Evolutionary conservation across 2,329 filamentous ascomycete species (phyloP), one percentile per base, ranked within the genome.

Genomic region (Eutypa lata): DNA sequence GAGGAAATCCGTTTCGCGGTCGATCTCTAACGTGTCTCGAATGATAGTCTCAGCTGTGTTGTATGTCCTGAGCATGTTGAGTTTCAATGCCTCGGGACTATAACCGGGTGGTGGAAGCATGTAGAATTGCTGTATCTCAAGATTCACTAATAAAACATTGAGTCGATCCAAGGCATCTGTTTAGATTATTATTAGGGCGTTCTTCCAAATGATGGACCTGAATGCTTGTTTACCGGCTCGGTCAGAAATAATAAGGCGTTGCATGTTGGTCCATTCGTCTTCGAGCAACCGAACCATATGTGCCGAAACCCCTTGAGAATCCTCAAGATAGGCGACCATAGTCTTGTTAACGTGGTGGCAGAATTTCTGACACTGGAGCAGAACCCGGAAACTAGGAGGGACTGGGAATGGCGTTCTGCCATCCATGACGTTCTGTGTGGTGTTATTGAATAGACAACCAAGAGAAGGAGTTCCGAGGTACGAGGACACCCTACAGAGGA

Each of bases 71-170:
- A 78, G 62, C 22, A 76, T 65, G 59, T 79, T 75, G 47, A 75
- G 68, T 53, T 71, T 73, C 51, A 79, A 69, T 13, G 65, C 68
- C 40, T 71, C 72, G 2, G 64, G 63, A 56, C 64, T 70, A 54
- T 67, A 68, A 18, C 69, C 70, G 2, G 73, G 69, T 0, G 72
- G 69, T 3, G 75, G 76, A 56, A 75, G 70, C 58, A 82, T 76
- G 67, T 81, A 81, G 64, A 76, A 81, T 1, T 70, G 66, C 56
- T 83, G 79, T 8, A 82, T 72, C 52, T 83, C 79, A n/a, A 81
- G 71, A 21, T 76, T 71, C 1, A 78, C 74, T 0, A 77, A 70
- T 3, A 81, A 64, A 8, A 78, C 65, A 47, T 77, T 76, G 59
- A 81, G 78, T 16, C 73, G 69, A 49, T 78, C 75, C 21, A 78